A percentile compares a stretch with the other conserved stretches of the same genome.
These are phyloP conservation scores for Cercospora zeina DNA, from an alignment of 2,329 filamentous ascomycete genomes.

Conservation along the genomic window DNA sequence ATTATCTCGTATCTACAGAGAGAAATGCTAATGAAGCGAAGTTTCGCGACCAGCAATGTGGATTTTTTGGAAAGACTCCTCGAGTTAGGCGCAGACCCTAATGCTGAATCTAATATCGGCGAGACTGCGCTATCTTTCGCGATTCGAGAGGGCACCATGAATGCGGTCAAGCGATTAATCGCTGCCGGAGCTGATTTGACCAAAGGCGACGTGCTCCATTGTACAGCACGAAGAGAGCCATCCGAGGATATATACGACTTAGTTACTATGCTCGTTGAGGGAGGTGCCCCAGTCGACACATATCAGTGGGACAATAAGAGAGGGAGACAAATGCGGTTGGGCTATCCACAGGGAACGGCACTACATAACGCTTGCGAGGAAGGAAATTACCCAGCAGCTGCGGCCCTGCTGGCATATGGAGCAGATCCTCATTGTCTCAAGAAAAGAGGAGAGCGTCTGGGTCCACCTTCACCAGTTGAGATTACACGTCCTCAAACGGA, in stretches of 20 bases:
- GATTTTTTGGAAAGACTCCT: conserved; percentile 5
- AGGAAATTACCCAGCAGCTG: conserved; percentile 6
- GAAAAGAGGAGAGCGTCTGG: conserved; percentile 2
- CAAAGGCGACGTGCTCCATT: conserved; percentile 7
- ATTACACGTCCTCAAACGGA: conserved; percentile 1
- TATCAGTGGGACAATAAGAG: conserved; percentile 9
- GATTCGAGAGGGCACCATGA: conserved; percentile 11
- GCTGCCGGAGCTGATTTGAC: conserved; percentile 3
- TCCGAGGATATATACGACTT: conserved; percentile 5
- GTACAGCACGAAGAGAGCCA: not conserved
- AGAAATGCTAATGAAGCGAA: not conserved
- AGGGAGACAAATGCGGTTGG: not conserved
- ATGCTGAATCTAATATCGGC: conserved; percentile 3
- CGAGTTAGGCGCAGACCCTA: conserved; percentile 1
- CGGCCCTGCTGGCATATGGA: conserved; percentile 7
- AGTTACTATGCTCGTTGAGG: not conserved
- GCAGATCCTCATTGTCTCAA: conserved; percentile 9
- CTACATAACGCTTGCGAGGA: conserved; percentile 13
- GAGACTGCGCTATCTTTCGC: conserved; percentile 11
- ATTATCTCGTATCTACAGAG: too few species aligned
- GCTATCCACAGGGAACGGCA: conserved; percentile 8
- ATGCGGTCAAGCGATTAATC: not conserved
- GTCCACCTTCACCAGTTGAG: not conserved
- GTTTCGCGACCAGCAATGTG: conserved; percentile 4
- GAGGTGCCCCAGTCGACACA: conserved; percentile 2